Evolutionary conservation across 306 rosid genomes (phyloP).

Genomic region (Lathyrus sativus): DNA sequence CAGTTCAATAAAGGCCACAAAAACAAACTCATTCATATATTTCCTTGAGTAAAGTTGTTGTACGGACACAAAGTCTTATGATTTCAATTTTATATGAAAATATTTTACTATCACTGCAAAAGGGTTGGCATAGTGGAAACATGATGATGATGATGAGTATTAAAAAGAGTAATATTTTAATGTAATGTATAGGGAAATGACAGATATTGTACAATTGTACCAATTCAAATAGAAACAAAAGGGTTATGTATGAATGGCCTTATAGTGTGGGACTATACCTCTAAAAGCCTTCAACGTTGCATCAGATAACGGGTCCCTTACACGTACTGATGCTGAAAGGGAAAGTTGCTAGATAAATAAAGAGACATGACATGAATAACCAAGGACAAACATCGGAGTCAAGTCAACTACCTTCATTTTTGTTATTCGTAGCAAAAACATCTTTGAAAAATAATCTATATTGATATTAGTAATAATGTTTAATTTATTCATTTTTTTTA

Average conservation of each 20-base stretch:
- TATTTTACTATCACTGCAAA: not conserved
- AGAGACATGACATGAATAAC: slow-evolving; percentile 47
- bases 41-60: slow-evolving; percentile 19
- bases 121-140: not conserved
- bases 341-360: slow-evolving; percentile 42
- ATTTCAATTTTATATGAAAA: slow-evolving; percentile 7
- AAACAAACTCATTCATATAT: slow-evolving; percentile 28
- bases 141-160: too few species aligned
- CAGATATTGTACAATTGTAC: slow-evolving; percentile 41
- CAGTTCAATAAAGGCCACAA: slow-evolving; percentile 43
- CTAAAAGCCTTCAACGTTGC: slow-evolving; percentile 46
- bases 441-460: not conserved
- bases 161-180: slow-evolving; percentile 29
- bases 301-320: slow-evolving; percentile 50
- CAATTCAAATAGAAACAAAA: slow-evolving; percentile 23
- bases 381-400: not conserved
- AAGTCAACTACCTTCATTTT: not conserved
- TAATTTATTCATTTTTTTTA: too few species aligned
- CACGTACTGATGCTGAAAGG: slow-evolving; percentile 49
- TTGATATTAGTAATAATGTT: too few species aligned
- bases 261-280: slow-evolving; percentile 48
- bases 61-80: slow-evolving; percentile 24
- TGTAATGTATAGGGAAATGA: slow-evolving; percentile 42
- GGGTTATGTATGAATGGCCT: slow-evolving; percentile 46
- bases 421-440: not conserved